Evolutionary conservation across 2,329 filamentous ascomycete species (phyloP).

Genomic region (Fusarium xylarioides): DNA sequence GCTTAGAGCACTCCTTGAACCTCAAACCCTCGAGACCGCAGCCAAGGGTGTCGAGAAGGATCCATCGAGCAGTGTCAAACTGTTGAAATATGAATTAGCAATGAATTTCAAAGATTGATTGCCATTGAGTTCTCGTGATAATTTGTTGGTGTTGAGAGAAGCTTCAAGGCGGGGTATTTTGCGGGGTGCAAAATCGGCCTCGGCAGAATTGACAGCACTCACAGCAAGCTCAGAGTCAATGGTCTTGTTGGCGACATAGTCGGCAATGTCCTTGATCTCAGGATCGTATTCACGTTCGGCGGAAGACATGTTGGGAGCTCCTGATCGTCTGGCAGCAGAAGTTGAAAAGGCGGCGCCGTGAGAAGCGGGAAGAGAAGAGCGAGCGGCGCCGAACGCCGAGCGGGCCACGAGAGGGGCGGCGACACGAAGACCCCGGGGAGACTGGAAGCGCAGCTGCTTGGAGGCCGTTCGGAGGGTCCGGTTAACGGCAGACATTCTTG

Average conservation of each 20-base stretch:
- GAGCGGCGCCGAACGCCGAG: constrained; percentile 45
- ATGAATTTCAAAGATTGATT: background rate
- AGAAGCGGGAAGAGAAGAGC: constrained; percentile 49
- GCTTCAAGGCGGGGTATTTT: constrained; percentile 31
- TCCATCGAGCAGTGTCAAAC: constrained; percentile 96
- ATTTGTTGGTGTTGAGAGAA: constrained; percentile 9
- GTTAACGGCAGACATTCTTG: constrained; percentile 62
- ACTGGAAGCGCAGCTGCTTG: constrained; percentile 61
- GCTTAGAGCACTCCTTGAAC: constrained; percentile 95
- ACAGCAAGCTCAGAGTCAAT: constrained; percentile 94
- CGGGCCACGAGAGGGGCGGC: constrained; percentile 49
- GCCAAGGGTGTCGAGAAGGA: constrained; percentile 95
- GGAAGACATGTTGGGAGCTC: constrained; percentile 61
- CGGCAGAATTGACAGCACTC: constrained; percentile 52
- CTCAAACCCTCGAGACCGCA: constrained; percentile 95
- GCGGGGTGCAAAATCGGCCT: constrained; percentile 31
- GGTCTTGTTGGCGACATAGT: constrained; percentile 91
- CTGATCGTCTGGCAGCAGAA: constrained; percentile 56
- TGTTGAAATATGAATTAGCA: constrained; percentile 48
- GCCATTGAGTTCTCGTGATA: constrained; percentile 5
- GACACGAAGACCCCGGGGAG: constrained; percentile 48
- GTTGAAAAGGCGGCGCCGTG: constrained; percentile 59
- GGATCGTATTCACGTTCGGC: constrained; percentile 77
- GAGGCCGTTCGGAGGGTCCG: constrained; percentile 64
- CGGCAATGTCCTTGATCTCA: constrained; percentile 94